Conservation (phyloP, 2,329 filamentous ascomycete genomes). For the Exophiala sp. region DNA sequence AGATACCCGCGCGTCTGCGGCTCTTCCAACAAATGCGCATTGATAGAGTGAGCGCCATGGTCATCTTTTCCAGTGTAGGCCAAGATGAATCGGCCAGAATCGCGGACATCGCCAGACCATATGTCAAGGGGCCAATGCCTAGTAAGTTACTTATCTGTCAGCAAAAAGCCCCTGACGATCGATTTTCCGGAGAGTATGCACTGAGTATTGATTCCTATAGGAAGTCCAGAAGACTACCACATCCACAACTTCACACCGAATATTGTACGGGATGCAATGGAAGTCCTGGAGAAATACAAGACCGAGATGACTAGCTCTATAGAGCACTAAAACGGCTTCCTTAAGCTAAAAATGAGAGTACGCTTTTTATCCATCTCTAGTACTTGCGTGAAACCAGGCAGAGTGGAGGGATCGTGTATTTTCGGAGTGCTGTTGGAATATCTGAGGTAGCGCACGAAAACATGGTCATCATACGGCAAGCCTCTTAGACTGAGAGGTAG, state of each 20-base stretch:
- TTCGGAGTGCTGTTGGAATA: no score
- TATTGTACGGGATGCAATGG: conserved; percentile 6
- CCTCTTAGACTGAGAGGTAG: no score
- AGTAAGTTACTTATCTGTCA: neutral
- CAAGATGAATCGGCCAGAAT: conserved; percentile 11
- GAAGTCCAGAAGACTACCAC: neutral
- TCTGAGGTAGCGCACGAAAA: no score
- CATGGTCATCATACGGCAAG: no score
- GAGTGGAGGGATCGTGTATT: no score
- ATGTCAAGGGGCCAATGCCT: conserved; percentile 7
- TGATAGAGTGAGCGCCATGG: conserved; percentile 25
- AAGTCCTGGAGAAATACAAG: neutral
- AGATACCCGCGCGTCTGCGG: conserved; percentile 14
- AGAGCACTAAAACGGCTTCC: no score
- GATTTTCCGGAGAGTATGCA: no score
- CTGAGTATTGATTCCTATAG: neutral
- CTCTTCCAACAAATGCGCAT: conserved; percentile 26
- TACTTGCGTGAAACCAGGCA: no score
- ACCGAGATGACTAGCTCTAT: no score
- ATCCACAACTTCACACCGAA: conserved; percentile 12
- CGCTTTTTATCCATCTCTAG: no score
- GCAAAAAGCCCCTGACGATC: neutral
- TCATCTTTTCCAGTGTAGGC: conserved; percentile 26
- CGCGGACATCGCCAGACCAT: neutral
- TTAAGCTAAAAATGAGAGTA: no score